These are phyloP conservation scores for Cyberlindnera bimundalis DNA, from an alignment of 805 yeast species.

Conservation along the genomic window DNA sequence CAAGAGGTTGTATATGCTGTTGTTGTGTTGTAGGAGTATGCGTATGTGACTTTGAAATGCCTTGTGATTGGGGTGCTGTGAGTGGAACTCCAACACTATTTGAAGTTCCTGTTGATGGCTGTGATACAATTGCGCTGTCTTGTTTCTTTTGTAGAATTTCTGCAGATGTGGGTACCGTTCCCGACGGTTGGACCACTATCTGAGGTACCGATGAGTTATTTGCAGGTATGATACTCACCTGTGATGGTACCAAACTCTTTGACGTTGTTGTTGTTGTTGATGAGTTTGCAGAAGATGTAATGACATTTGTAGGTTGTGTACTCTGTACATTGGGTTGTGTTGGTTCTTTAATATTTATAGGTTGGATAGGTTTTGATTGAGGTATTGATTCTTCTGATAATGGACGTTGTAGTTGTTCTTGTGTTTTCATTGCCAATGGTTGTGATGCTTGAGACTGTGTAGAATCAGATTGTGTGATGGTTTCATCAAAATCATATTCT, in stretches of 20 bases:
- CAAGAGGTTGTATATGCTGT: constrained; percentile 1
- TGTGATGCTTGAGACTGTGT: neutral
- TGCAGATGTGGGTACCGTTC: neutral
- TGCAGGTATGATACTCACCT: neutral
- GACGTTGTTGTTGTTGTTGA: neutral
- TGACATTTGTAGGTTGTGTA: no score
- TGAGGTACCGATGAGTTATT: neutral
- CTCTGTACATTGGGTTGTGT: no score
- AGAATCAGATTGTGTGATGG: neutral
- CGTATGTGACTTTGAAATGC: neutral
- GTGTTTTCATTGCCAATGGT: neutral
- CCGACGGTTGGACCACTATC: neutral
- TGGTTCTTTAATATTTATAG: no score
- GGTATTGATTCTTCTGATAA: neutral
- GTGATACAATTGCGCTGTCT: neutral
- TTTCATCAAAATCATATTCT: constrained; percentile 10
- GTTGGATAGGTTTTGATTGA: no score
- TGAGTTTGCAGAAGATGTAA: no score
- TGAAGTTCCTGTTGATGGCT: neutral
- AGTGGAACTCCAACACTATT: neutral
- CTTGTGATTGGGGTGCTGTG: neutral
- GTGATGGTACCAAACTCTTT: no score
- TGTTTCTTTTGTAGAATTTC: neutral
- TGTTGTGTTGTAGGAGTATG: neutral
- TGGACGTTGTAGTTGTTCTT: neutral